Evolutionary conservation across 306 rosid species (phyloP), one percentile per base, ranked within the genome.

Genomic region (Macrotyloma uniflorum): DNA sequence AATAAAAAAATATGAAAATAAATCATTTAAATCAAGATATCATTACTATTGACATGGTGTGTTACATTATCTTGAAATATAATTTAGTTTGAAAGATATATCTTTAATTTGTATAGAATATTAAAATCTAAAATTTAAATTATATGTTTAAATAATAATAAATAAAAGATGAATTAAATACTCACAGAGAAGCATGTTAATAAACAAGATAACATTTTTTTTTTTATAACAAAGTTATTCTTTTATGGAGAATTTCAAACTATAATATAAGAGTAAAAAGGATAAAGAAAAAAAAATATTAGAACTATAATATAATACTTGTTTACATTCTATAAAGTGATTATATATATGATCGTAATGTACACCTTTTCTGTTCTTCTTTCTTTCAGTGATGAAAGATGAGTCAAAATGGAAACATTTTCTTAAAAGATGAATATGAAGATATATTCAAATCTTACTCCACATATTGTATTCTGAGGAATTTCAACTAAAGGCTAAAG

Each of bases 391-490:
- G 5, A 67, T 23, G 14, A 42, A 43, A 42, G 7, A 20, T 11
- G 19, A 18, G 59, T 46, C 72, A 63, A 75, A 63, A 61, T 30
- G 19, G 30, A 46, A 38, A 7, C 5, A 9, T 9, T 62, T 10
- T n/a, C n/a, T n/a, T 2, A 1, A 8, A 40, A 4, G 35, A 43
- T 42, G 50, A 76, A 47, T 30, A 32, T 20, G 6, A 20, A 46
- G 47, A 75, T 75, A 61, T 61, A 61, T 61, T 32, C 62, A 64
- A 76, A 76, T 61, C 70, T 58, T 18, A 11, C 70, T 42, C 79
- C 70, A 61, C 3, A 13, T 77, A 40, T 77, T 77, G 54, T 38
- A 55, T 67, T 67, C 36, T 18, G 24, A 53, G 75, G 74, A 77
- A 77, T 77, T 67, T 55, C 47, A 68, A 69, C 62, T 13, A n/a